Conservation (phyloP, 768 basidiomycete species). For the Suillus paluster region DNA sequence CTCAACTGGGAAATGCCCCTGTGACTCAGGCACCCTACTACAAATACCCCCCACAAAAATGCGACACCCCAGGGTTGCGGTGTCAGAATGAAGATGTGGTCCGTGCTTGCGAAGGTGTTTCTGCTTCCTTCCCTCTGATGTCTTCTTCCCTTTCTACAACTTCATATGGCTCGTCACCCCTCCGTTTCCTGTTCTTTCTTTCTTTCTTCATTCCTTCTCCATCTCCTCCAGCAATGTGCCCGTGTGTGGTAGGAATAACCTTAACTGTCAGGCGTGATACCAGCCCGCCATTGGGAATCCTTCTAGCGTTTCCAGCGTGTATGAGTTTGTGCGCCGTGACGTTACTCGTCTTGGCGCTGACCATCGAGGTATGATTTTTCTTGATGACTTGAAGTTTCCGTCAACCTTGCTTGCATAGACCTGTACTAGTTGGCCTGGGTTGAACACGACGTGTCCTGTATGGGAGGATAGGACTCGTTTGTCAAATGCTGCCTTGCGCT, state of each 20-base stretch:
- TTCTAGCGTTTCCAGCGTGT: slow-evolving; percentile 24
- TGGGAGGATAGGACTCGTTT: slow-evolving; percentile 17
- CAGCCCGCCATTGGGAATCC: slow-evolving; percentile 12
- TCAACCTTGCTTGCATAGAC: slow-evolving; percentile 30
- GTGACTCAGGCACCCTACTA: too few relatives aligned
- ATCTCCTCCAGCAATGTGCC: slow-evolving; percentile 20
- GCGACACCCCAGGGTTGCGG: too few relatives aligned
- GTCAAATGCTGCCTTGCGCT: slow-evolving; percentile 34
- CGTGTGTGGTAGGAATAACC: slow-evolving; percentile 21
- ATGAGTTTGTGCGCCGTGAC: slow-evolving; percentile 20
- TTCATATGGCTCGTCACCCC: too few relatives aligned
- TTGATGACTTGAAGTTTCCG: slow-evolving; percentile 24
- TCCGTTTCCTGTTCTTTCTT: too few relatives aligned
- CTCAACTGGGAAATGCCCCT: too few relatives aligned
- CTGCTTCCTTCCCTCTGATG: too few relatives aligned
- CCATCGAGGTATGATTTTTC: slow-evolving; percentile 39
- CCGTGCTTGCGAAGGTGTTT: too few relatives aligned
- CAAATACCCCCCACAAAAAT: too few relatives aligned
- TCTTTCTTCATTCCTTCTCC: too few relatives aligned
- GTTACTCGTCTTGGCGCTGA: slow-evolving; percentile 25
- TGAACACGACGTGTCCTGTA: slow-evolving; percentile 26
- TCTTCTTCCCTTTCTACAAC: too few relatives aligned
- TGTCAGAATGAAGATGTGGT: too few relatives aligned
- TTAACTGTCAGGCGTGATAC: slow-evolving; percentile 25
- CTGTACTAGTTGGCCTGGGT: slow-evolving; percentile 36